Evolutionary conservation across 2,329 filamentous ascomycete species (phyloP), one percentile per base, ranked within the genome.

Genomic region (Mycogone perniciosa): DNA sequence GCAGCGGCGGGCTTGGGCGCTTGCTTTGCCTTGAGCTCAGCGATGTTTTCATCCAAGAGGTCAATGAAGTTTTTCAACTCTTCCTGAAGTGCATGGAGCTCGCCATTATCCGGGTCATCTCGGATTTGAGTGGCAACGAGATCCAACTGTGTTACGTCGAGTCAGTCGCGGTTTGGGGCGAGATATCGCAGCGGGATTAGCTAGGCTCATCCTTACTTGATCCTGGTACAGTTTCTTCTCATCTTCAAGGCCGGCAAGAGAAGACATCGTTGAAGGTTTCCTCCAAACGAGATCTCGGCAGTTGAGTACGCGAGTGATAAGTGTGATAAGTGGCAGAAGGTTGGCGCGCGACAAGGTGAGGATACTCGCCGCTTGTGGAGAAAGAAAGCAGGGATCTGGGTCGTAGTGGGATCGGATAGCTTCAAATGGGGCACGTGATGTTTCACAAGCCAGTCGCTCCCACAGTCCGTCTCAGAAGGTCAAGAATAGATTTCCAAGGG

Each of bases 1-100:
- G 39, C 39, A 20, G 74, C 42, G 76, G 73, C 53, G 6, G 75
- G 66, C 60, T 79, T 76, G 56, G 65, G 71, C 60, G 67, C 62
- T 60, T 69, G 66, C 60, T 71, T 69, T 46, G 69, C 68, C 71
- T 87, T 85, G 67, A 93, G 78, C 70, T 93, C 88, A 72, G 85
- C 84, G 68, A 96, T 86, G 61, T 85, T 82, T 64, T 85, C 83
- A 74, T 91, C 82, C 70, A 89, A 82, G 60, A 90, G 80, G 67
- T 80, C 77, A 70, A 97, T 86, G 70, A 89, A 82, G 72, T 85
- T 80, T 76, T 89, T 80, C 72, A 96, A 82, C 76, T 95, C 89
- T 67, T 80, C 75, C 71, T 86, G 85, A 66, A 96, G 81, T 64
- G 79, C 81, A 63, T 85, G 78, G 63, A 95, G 82, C 69, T 92